Evolutionary conservation across 345 rosid species (phyloP).

Genomic region (Lepidium didymum): DNA sequence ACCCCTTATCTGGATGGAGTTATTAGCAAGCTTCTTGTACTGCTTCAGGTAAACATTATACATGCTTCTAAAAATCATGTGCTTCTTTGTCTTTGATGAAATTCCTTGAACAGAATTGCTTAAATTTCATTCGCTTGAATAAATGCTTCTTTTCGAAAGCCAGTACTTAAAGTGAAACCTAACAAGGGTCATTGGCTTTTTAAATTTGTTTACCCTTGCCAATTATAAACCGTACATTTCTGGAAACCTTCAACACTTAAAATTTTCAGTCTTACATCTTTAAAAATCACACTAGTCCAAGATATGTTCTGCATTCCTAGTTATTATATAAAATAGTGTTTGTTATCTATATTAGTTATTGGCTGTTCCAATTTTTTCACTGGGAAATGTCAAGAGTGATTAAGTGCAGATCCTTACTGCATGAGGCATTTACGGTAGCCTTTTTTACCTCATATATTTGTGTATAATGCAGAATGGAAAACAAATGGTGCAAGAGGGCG

Average conservation of each 20-base stretch:
- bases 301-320: neutral
- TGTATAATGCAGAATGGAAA: slow-evolving; percentile 47
- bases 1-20: slow-evolving; percentile 61
- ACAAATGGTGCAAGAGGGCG: slow-evolving; percentile 79
- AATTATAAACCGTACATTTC: neutral
- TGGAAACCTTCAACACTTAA: neutral
- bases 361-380: neutral
- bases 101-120: neutral
- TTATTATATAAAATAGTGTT: neutral
- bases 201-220: neutral
- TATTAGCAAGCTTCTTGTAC: slow-evolving; percentile 68
- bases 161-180: neutral
- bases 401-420: neutral
- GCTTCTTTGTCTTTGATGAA: slow-evolving; percentile 1
- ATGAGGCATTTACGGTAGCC: neutral
- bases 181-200: neutral
- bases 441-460: neutral
- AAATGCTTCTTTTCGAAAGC: neutral
- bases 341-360: neutral
- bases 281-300: neutral
- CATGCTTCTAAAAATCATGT: neutral
- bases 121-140: neutral
- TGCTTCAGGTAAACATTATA: slow-evolving; percentile 45
- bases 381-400: neutral
- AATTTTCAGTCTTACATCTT: neutral